Percentiles rank a stretch among this genome's conserved stretches.
phyloP scores from a whole-genome alignment of 768 basidiomycete species.

The Pleurotus tuoliensis region DNA sequence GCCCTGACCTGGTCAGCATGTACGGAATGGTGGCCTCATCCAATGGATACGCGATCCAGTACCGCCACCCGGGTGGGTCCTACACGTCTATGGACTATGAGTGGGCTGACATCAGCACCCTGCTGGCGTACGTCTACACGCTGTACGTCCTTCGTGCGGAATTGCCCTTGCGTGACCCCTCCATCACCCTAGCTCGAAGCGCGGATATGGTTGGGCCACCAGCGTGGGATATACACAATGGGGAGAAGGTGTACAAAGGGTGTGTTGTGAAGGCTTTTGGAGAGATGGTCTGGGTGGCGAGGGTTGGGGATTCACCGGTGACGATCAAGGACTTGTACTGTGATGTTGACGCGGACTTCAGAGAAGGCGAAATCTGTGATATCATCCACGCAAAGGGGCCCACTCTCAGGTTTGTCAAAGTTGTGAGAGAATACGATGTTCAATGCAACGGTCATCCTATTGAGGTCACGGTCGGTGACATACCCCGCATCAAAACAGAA shows the following conservation, averaged over 20 bases:
- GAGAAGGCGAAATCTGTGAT: slow-evolving; percentile 6
- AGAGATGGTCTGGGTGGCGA: slow-evolving; percentile 6
- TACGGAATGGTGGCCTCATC: slow-evolving; percentile 1
- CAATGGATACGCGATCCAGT: not conserved
- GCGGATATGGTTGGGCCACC: not conserved
- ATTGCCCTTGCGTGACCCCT: not conserved
- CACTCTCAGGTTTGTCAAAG: not conserved
- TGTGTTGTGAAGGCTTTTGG: slow-evolving; percentile 7
- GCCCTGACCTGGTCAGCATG: slow-evolving; percentile 4
- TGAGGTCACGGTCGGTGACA: not conserved
- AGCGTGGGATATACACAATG: slow-evolving; percentile 1
- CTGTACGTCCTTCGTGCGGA: slow-evolving; percentile 5
- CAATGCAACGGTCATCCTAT: not conserved
- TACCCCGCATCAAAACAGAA: not conserved
- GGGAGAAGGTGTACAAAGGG: not conserved
- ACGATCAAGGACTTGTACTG: slow-evolving; percentile 5
- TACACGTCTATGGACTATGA: not conserved
- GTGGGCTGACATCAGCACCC: not conserved
- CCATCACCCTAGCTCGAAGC: not conserved
- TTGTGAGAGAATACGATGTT: too few species aligned
- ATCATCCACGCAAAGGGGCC: not conserved
- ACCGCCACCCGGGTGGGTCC: slow-evolving; percentile 1
- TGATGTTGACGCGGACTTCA: not conserved
- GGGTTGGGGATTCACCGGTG: not conserved
- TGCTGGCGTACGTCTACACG: slow-evolving; percentile 4